Percentiles rank a stretch among this genome's conserved stretches.
These are phyloP conservation scores for Coemansia sp. DNA, from an alignment of 192 early-diverging fungal genomes.

Conservation along the genomic window DNA sequence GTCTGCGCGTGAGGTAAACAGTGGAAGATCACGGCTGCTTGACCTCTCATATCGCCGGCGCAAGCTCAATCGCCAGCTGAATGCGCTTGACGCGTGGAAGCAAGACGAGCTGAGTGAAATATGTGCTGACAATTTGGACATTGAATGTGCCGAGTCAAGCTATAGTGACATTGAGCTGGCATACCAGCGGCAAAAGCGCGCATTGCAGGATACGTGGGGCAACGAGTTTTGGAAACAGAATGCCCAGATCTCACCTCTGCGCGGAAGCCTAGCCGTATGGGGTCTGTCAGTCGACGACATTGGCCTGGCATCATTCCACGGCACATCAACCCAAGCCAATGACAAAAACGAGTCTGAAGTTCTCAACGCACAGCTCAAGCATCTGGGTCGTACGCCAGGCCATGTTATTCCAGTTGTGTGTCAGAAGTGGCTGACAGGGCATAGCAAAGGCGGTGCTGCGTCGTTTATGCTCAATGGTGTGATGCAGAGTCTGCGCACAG, in stretches of 20 bases:
- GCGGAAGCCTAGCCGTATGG: conserved; percentile 74
- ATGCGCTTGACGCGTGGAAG: neutral
- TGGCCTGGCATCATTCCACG: conserved; percentile 1
- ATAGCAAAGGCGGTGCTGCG: too few species aligned
- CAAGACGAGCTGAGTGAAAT: neutral
- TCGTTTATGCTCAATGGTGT: too few species aligned
- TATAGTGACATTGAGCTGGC: conserved; percentile 57
- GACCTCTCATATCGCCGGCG: conserved; percentile 81
- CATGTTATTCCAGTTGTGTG: too few species aligned
- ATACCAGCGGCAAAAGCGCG: conserved; percentile 67
- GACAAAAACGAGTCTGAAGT: conserved; percentile 94
- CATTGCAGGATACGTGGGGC: conserved; percentile 57
- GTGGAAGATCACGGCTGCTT: conserved; percentile 52
- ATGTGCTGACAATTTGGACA: neutral
- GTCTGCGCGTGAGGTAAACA: conserved; percentile 72
- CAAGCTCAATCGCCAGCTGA: conserved; percentile 58
- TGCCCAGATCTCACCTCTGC: conserved; percentile 75
- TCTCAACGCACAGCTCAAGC: conserved; percentile 47
- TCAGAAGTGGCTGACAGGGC: too few species aligned
- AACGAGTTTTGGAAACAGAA: conserved; percentile 16
- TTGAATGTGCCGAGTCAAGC: neutral
- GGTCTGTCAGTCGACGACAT: conserved; percentile 78
- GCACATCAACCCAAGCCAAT: conserved; percentile 79
- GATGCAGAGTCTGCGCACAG: too few species aligned
- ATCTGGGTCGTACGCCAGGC: too few species aligned